Base-by-base conservation (phyloP, 2,329 filamentous ascomycete genomes). In the Fusarium continuum region DNA sequence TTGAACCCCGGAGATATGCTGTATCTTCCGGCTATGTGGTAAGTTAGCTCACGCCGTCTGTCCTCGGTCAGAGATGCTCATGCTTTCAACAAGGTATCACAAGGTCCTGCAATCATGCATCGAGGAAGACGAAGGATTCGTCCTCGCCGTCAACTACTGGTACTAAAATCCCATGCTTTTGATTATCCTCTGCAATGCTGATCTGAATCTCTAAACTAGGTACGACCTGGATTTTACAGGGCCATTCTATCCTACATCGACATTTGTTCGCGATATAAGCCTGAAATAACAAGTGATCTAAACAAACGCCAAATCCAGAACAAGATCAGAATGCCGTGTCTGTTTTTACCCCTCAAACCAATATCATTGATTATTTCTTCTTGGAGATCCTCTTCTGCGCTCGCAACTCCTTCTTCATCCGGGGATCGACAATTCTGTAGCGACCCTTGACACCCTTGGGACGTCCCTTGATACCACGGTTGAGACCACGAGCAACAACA, bases 371-470 rank as follows among this genome's bases (percentile, higher is more conserved):
- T 67, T 59, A 71, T 56, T 78, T 89, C 79, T 88, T 91, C 82
- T 96, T 93, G 22, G 80, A 74, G 57, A 84, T 74, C 71, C 93
- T 86, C 87, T 97, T 97, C 77, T 94, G 84, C 3, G 91, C 93
- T 74, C 93, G 83, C 50, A 95, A 85, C 82, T 98, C 95, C 88
- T 97, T 98, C 87, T 97, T 97, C 88, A 97, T 87, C 69, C 95
- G 85, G 13, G 91, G 82, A 79, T 98, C 94, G 50, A 99, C 94
- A 83, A 99, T 96, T 83, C 96, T 96, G 77, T 99, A 99, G 68
- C 92, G 89, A 31, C 94, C 94, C 85, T 97, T 97, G 20, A 97
- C 92, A 57, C 94, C 95, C 76, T 88, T 90, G 4, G 95, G 95
- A 69, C 94, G 84, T 17, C 93, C 94, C 74, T 91, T 87, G 73